Evolutionary conservation across 148 eudicot species (phyloP), one percentile per base, ranked within the genome.

Genomic region (Cornus suecica): DNA sequence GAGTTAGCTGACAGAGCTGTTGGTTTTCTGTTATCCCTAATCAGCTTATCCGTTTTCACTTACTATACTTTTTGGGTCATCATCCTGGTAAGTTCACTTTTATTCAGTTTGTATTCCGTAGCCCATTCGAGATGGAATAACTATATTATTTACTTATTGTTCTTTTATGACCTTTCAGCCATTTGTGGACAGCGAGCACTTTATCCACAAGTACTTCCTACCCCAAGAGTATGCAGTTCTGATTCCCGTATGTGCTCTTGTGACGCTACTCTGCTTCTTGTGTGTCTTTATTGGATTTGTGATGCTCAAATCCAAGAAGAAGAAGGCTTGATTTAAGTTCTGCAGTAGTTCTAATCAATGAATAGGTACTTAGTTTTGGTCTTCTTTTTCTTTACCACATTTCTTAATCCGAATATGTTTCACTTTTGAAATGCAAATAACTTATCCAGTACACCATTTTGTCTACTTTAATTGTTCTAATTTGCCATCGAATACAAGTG

Each of bases 21-120:
- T 77, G 97, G 98, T 67, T 83, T 92, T 62, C 70, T 92, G 25
- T 75, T 94, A 68, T 81, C 94, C 22, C 68, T 87, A 45, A 84
- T 72, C 71, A 94, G 98, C 85, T 77, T 94, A 78, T 86, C 92
- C 68, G 76, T 94, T 78, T 94, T 94, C 84, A 89, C 98, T 6
- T 94, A 94, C 76, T 92, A 92, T 79, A 92, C 97, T 58, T 90
- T 94, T 74, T 94, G 98, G 98, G 92, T 94, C 72, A 88, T 94
- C 80, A 90, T 92, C 69, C 77, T 94, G 89, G 98, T 92, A 26
- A 86, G 91, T 90, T 34, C 31, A 32, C 30, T 16, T 66, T 71
- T 32, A 8, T 74, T 66, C 30, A 41, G 42, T 66, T 65, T 65
- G 48, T 14, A 61, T 30, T 28, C 62, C 14, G 26, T 25, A 22